Percentiles rank a stretch among this genome's conserved stretches.
These are phyloP conservation scores for Fusarium sp. DNA, from an alignment of 2,329 filamentous ascomycete species.

Conservation along the genomic window DNA sequence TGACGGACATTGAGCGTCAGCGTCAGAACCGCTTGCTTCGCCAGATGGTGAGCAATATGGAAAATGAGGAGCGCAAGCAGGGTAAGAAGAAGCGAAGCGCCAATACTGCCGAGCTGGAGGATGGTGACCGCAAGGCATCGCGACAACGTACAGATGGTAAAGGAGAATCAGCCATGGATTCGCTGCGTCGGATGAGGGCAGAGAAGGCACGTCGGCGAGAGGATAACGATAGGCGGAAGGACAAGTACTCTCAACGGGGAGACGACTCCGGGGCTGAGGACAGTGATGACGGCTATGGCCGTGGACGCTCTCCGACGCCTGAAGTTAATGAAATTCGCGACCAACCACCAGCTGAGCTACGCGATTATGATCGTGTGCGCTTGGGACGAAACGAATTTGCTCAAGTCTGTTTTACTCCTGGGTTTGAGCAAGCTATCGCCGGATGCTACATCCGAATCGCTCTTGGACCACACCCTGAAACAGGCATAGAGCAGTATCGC, in stretches of 20 bases:
- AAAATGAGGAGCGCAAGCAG: slow-evolving; percentile 65
- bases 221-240: slow-evolving; percentile 69
- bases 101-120: slow-evolving; percentile 79
- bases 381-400: slow-evolving; percentile 88
- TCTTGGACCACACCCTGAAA: slow-evolving; percentile 78
- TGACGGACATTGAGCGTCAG: slow-evolving; percentile 81
- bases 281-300: slow-evolving; percentile 82
- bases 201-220: slow-evolving; percentile 63
- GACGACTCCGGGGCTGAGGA: slow-evolving; percentile 62
- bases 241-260: slow-evolving; percentile 54
- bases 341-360: slow-evolving; percentile 74
- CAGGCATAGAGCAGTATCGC: slow-evolving; percentile 80
- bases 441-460: slow-evolving; percentile 88
- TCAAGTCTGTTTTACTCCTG: slow-evolving; percentile 91
- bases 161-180: slow-evolving; percentile 73
- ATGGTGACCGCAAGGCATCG: slow-evolving; percentile 75
- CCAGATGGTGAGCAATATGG: slow-evolving; percentile 74
- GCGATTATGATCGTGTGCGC: slow-evolving; percentile 84
- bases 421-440: slow-evolving; percentile 81
- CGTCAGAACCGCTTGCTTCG: slow-evolving; percentile 84
- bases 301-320: slow-evolving; percentile 62
- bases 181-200: slow-evolving; percentile 66
- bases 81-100: slow-evolving; percentile 79
- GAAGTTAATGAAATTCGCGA: slow-evolving; percentile 74
- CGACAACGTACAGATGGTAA: slow-evolving; percentile 68